These are phyloP conservation scores for Auriscalpium vulgare DNA, from an alignment of 768 basidiomycete genomes.

Conservation along the genomic window DNA sequence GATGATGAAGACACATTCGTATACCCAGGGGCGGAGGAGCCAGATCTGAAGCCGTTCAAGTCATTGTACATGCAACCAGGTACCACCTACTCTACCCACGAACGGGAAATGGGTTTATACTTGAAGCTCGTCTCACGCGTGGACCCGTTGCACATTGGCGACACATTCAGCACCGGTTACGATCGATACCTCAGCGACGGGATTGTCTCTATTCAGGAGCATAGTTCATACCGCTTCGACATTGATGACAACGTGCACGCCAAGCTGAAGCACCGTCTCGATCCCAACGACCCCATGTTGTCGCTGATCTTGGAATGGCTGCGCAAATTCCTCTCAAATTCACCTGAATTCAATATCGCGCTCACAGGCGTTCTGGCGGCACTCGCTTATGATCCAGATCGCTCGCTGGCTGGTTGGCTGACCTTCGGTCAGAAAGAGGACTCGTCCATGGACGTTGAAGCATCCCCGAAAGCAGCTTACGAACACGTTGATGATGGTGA, in stretches of 20 bases:
- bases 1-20: conserved; percentile 44
- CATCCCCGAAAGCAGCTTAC: conserved; percentile 14
- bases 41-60: conserved; percentile 14
- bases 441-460: conserved; percentile 7
- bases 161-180: conserved; percentile 79
- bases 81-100: conserved; percentile 72
- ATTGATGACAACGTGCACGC: conserved; percentile 31
- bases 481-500: conserved; percentile 50
- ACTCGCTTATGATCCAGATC: conserved; percentile 77
- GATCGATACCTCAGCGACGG: conserved; percentile 80
- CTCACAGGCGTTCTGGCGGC: conserved; percentile 77
- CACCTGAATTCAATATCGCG: conserved; percentile 81
- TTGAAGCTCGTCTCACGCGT: conserved; percentile 70
- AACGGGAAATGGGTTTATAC: conserved; percentile 79
- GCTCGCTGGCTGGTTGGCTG: conserved; percentile 85
- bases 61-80: conserved; percentile 53
- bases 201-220: conserved; percentile 54
- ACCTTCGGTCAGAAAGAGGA: conserved; percentile 51
- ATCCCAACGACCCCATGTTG: conserved; percentile 70
- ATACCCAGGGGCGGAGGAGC: conserved; percentile 30
- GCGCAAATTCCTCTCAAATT: conserved; percentile 75
- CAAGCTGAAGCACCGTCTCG: conserved; percentile 64
- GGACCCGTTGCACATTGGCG: conserved; percentile 58
- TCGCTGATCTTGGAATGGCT: conserved; percentile 62
- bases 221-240: conserved; percentile 46